These are phyloP conservation scores for Verticillium longisporum DNA, from an alignment of 2,329 filamentous ascomycete genomes.

Conservation along the genomic window DNA sequence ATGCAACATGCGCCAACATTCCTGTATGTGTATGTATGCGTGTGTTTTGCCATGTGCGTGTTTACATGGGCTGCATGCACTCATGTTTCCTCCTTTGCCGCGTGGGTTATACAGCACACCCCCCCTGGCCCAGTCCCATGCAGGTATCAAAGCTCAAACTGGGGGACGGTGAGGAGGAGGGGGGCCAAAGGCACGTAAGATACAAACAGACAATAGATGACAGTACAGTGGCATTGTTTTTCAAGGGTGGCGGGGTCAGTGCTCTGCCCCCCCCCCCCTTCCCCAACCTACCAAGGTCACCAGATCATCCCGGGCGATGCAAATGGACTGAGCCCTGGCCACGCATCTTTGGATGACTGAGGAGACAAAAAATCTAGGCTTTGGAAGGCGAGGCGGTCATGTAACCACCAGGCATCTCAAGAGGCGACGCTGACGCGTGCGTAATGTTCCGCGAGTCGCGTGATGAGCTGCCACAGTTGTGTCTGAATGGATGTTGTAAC, in stretches of 20 bases:
- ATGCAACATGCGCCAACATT: neutral
- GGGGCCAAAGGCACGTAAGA: neutral
- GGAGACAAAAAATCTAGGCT: neutral
- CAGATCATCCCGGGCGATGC: too few species aligned
- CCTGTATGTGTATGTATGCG: conserved; percentile 6
- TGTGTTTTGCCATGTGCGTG: conserved; percentile 9
- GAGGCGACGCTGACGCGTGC: neutral
- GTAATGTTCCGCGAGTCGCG: neutral
- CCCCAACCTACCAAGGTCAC: neutral
- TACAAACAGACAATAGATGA: neutral
- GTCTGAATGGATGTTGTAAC: neutral
- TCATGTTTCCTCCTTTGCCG: neutral
- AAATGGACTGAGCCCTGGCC: neutral
- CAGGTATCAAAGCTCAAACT: neutral
- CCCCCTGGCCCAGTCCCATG: neutral
- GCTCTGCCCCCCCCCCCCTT: neutral
- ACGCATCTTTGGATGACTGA: neutral
- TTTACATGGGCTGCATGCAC: conserved; percentile 7
- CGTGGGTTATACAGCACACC: neutral
- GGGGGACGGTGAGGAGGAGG: neutral
- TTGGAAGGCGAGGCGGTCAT: neutral
- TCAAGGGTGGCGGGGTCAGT: neutral
- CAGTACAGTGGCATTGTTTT: neutral
- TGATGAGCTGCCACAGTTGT: neutral
- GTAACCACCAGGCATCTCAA: neutral